A percentile compares a stretch with the other conserved stretches of the same genome.
These are phyloP conservation scores for Solanum chmielewskii DNA, from an alignment of 257 asterid genomes.

Conservation along the genomic window DNA sequence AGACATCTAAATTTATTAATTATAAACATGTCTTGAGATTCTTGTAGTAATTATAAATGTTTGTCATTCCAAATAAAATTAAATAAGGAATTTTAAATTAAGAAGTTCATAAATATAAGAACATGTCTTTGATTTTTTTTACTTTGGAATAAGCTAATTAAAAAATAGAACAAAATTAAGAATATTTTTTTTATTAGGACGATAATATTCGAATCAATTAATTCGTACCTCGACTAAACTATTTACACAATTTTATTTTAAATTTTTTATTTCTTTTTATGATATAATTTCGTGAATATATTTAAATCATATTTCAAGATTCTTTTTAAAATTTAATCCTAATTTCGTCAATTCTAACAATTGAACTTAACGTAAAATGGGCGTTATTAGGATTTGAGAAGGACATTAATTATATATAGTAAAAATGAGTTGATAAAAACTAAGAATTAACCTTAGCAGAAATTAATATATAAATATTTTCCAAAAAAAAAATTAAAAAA, in stretches of 20 bases:
- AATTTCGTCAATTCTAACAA: neutral
- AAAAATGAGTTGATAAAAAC: neutral
- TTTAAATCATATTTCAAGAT: neutral
- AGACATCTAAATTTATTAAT: neutral
- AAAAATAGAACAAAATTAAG: neutral
- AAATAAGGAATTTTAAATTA: neutral
- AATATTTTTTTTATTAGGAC: neutral
- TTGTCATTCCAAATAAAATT: neutral
- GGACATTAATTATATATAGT: neutral
- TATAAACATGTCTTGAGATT: neutral
- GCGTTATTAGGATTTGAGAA: neutral
- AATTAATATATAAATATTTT: neutral
- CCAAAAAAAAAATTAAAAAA: neutral
- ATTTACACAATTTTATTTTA: neutral
- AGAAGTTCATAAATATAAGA: neutral
- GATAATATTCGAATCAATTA: neutral
- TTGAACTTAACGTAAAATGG: neutral
- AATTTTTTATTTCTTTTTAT: neutral
- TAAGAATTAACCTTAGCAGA: neutral
- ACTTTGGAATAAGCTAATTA: neutral
- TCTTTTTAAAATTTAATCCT: neutral
- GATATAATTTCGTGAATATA: neutral
- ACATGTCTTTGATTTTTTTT: neutral
- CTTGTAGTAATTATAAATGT: neutral
- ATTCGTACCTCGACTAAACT: neutral